Evolutionary conservation across 2,329 filamentous ascomycete species (phyloP).

Genomic region (Acrodontium crateriforme): DNA sequence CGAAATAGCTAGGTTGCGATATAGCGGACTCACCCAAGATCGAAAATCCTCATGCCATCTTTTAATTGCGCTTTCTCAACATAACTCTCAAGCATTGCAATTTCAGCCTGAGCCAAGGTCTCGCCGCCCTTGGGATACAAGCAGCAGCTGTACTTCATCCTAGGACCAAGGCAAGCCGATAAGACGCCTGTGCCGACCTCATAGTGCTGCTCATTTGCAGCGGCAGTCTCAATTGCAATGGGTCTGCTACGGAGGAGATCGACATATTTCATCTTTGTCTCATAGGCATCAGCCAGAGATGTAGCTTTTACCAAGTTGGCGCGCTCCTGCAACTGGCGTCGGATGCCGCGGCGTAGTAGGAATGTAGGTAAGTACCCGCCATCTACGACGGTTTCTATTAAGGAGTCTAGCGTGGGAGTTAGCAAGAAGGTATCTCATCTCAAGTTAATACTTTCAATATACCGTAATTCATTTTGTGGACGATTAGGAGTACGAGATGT

Average conservation of each 20-base stretch:
- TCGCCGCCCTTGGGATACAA: slow-evolving; percentile 49
- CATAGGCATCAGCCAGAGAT: slow-evolving; percentile 39
- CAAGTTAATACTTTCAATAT: too few relatives aligned
- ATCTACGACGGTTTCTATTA: slow-evolving; percentile 47
- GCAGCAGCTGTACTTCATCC: slow-evolving; percentile 61
- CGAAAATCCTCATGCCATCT: slow-evolving; percentile 48
- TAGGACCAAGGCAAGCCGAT: slow-evolving; percentile 45
- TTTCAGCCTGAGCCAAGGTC: slow-evolving; percentile 52
- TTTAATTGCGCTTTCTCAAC: slow-evolving; percentile 44
- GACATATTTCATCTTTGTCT: slow-evolving; percentile 51
- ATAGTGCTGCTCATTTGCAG: slow-evolving; percentile 58
- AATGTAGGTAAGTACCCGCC: slow-evolving; percentile 47
- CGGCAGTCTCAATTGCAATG: slow-evolving; percentile 53
- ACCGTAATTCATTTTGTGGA: too few relatives aligned
- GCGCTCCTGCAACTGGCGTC: slow-evolving; percentile 50
- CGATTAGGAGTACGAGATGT: too few relatives aligned
- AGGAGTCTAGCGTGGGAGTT: slow-evolving; percentile 20
- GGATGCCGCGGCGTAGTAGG: slow-evolving; percentile 51
- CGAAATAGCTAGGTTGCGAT: background rate
- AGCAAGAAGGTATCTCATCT: too few relatives aligned
- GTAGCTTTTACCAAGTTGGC: slow-evolving; percentile 41
- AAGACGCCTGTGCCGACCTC: slow-evolving; percentile 56
- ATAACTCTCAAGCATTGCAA: slow-evolving; percentile 51
- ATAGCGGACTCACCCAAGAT: slow-evolving; percentile 39
- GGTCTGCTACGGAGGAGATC: slow-evolving; percentile 43